These are phyloP conservation scores for Daldinia caldariorum DNA, from an alignment of 495 filamentous ascomycete genomes.

Conservation along the genomic window DNA sequence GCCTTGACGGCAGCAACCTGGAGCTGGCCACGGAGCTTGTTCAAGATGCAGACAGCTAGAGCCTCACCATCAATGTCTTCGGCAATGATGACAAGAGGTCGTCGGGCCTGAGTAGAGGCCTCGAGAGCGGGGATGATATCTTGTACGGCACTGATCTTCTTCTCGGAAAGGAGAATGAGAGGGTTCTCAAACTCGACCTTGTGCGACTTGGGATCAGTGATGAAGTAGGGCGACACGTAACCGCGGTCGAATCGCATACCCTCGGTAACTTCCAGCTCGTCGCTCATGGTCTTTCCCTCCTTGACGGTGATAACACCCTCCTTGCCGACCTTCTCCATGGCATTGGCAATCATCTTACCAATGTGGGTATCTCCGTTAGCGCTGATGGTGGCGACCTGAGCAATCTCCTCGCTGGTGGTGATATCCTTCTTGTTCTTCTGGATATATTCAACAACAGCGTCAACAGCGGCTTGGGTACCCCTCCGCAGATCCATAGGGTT, in stretches of 20 bases:
- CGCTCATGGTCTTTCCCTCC: constrained; percentile 98
- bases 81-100: constrained; percentile 96
- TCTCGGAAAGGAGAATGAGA: constrained; percentile 96
- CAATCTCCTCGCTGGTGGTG: constrained; percentile 95
- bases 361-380: constrained; percentile 98
- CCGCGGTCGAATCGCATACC: constrained; percentile 99
- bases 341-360: constrained; percentile 92
- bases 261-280: constrained; percentile 98
- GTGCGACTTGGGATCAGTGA: constrained; percentile 96
- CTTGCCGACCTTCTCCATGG: constrained; percentile 99
- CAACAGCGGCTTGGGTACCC: constrained; percentile 95
- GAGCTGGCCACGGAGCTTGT: constrained; percentile 99
- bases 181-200: constrained; percentile 99
- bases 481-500: constrained; percentile 99
- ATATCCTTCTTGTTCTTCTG: constrained; percentile 95
- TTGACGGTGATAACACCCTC: constrained; percentile 99
- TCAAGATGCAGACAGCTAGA: constrained; percentile 97
- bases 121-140: constrained; percentile 98
- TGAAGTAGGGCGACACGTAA: constrained; percentile 99
- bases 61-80: constrained; percentile 99
- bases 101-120: constrained; percentile 92
- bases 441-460: constrained; percentile 92
- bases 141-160: constrained; percentile 99
- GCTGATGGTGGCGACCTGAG: constrained; percentile 97
- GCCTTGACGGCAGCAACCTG: constrained; percentile 99